Evolutionary conservation across 805 yeast species (phyloP).

Genomic region (Yamadazyma akitaensis): DNA sequence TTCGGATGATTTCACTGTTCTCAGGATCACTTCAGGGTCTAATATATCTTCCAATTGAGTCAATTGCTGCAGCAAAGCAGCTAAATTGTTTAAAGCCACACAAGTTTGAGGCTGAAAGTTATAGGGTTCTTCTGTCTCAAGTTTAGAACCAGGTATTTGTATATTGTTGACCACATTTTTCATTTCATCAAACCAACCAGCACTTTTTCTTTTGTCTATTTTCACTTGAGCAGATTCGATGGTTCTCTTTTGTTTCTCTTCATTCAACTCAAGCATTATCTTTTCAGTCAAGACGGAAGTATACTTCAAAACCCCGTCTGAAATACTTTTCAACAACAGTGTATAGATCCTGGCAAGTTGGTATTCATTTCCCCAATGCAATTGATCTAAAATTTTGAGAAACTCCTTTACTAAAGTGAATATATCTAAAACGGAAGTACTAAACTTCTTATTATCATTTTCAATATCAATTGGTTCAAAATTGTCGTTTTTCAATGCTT

Average conservation of each 20-base stretch:
- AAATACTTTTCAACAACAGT: conserved; percentile 55
- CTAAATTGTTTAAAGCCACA: conserved; percentile 70
- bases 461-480: conserved; percentile 50
- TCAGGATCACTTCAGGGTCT: conserved; percentile 56
- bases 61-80: conserved; percentile 47
- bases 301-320: conserved; percentile 57
- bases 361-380: conserved; percentile 63
- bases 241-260: conserved; percentile 22
- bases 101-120: conserved; percentile 62
- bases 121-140: conserved; percentile 45
- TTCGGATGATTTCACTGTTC: conserved; percentile 33
- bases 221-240: conserved; percentile 16
- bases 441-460: conserved; percentile 40
- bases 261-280: conserved; percentile 43
- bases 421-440: conserved; percentile 65
- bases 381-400: conserved; percentile 51
- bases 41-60: conserved; percentile 52
- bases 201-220: conserved; percentile 18
- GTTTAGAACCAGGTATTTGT: conserved; percentile 28
- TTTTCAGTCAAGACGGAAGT: conserved; percentile 35
- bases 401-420: conserved; percentile 61
- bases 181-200: conserved; percentile 51
- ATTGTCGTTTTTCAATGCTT: conserved; percentile 56
- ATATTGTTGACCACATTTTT: conserved; percentile 46
- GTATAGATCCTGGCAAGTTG: conserved; percentile 66